Evolutionary conservation across 352 stramenopile species (phyloP), one percentile per base, ranked within the genome.

Genomic region (Phytopythium ostracodes): DNA sequence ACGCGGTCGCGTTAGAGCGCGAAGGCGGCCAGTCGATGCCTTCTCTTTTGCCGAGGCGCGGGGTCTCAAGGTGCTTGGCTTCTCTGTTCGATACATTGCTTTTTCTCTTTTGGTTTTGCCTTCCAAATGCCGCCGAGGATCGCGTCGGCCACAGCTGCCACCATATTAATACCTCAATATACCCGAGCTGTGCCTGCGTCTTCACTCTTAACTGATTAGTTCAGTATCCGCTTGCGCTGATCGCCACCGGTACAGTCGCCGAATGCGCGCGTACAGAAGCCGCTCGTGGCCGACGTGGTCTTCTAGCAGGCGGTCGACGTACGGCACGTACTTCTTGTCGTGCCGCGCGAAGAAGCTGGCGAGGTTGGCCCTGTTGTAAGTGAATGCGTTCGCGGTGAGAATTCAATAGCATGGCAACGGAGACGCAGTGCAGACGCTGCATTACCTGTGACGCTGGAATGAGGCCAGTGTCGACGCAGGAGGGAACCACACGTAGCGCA

Each of bases 1-100:
- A 89, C 79, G 63, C 59, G 78, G 52, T 93, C 80, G 62, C 85
- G 88, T 89, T 96, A 94, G 77, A 66, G 8, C 40, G 0, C 17
- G 7, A 10, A 24, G 18, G 40, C 17, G 36, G 2, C 38, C 10
- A 15, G 12, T 43, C 38, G 14, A 43, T 7, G 14, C 38, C 38
- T 20, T 43, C 15, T 18, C 38, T 20, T 10, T 43, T 43, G 38
- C 38, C 38, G 38, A 47, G 40, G 42, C 15, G 17, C 44, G 18
- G 7, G 38, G 38, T 43, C 12, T 15, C 38, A n/a, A 33, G 38
- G 14, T 35, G 56, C 25, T 22, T 24, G 38, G 38, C 38, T 43
- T 55, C 14, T 35, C 49, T 55, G 18, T 59, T 59, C 25, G 36
- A 40, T 43, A 58, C 35, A 54, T 33, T 56, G 53, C 24, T 29